Percentiles rank a stretch among this genome's conserved stretches.
Evolutionary conservation across 2,329 filamentous ascomycete genomes (phyloP).

Genomic region (Magnaporthiopsis incrustans): DNA sequence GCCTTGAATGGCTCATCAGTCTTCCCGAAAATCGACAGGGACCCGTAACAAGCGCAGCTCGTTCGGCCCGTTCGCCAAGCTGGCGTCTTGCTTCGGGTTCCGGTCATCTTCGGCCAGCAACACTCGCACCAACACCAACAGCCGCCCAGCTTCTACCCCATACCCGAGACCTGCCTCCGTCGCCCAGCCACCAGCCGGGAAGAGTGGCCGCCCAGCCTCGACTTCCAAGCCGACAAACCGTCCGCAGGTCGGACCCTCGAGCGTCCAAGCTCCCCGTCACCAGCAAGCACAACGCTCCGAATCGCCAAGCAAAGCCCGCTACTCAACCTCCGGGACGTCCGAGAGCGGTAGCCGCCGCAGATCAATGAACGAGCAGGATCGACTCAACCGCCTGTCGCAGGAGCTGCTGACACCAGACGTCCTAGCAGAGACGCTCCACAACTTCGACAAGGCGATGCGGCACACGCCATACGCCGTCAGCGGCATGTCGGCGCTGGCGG

Average conservation of each 20-base stretch:
- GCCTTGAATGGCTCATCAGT: neutral
- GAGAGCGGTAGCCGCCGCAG: neutral
- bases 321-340: neutral
- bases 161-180: too few species aligned
- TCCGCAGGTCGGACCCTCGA: too few species aligned
- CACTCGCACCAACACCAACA: neutral
- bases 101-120: neutral
- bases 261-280: neutral
- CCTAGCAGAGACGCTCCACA: conserved; percentile 29
- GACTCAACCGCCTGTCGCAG: neutral
- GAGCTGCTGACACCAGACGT: neutral
- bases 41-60: neutral
- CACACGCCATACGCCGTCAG: conserved; percentile 39
- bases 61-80: neutral
- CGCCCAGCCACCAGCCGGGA: too few species aligned
- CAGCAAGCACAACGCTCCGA: neutral
- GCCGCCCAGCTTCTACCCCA: too few species aligned
- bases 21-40: neutral
- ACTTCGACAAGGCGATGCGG: conserved; percentile 29
- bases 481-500: conserved; percentile 35
- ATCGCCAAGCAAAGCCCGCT: neutral
- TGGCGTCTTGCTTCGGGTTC: neutral
- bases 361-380: neutral
- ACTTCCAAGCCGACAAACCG: too few species aligned
- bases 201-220: too few species aligned